Conservation (phyloP, 441 rosid species). For the Kokia cookei region DNA sequence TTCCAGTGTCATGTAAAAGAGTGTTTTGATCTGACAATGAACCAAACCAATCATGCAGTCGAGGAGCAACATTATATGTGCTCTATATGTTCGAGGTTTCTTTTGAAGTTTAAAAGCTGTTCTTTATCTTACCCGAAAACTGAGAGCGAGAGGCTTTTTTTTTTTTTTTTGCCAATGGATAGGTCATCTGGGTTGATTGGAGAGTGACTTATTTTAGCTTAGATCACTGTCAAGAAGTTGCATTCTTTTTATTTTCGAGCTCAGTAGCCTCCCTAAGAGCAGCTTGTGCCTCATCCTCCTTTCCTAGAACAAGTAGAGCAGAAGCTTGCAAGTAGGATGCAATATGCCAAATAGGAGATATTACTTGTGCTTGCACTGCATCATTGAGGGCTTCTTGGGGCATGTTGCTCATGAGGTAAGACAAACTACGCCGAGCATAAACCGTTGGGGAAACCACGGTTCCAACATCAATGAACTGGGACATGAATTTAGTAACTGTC, state of each 20-base stretch:
- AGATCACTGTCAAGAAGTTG: slow-evolving; percentile 11
- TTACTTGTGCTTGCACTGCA: slow-evolving; percentile 78
- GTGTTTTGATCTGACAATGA: slow-evolving; percentile 19
- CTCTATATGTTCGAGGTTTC: background rate
- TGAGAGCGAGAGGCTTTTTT: background rate
- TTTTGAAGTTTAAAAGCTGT: slow-evolving; percentile 6
- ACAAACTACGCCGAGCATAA: slow-evolving; percentile 75
- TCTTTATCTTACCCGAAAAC: slow-evolving; percentile 5
- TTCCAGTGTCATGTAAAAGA: slow-evolving; percentile 24
- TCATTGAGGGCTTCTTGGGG: slow-evolving; percentile 72
- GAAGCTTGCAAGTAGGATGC: slow-evolving; percentile 85
- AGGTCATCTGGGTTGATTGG: background rate
- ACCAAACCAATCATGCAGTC: slow-evolving; percentile 12
- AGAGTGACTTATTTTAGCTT: slow-evolving; percentile 5
- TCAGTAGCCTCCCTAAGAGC: slow-evolving; percentile 70
- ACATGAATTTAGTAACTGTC: background rate
- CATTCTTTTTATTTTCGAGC: slow-evolving; percentile 52
- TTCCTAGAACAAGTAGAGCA: slow-evolving; percentile 54
- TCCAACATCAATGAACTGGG: slow-evolving; percentile 63
- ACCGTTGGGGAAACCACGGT: slow-evolving; percentile 77
- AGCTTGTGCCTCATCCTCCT: slow-evolving; percentile 65
- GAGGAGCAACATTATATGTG: background rate
- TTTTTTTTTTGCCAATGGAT: slow-evolving; percentile 9
- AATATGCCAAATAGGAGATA: slow-evolving; percentile 76
- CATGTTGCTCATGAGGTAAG: slow-evolving; percentile 68